Conservation (phyloP, 768 basidiomycete species). For the Atractiella rhizophila region DNA sequence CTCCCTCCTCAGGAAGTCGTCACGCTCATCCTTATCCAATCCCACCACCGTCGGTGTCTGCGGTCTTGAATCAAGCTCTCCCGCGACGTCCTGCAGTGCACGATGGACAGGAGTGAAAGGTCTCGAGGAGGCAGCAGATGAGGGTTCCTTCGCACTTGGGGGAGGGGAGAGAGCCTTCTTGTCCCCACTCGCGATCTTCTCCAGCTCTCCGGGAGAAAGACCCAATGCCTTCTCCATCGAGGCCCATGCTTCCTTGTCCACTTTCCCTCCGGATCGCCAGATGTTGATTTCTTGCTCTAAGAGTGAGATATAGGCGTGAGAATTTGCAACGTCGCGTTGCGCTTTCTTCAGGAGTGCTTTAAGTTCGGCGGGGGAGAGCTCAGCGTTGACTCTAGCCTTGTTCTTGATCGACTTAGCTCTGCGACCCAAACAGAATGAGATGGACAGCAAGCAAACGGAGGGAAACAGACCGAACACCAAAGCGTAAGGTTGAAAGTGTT, state of each 20-base stretch:
- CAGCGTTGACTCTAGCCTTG: conserved; percentile 90
- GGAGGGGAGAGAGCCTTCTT: too few species aligned
- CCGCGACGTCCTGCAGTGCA: conserved; percentile 37
- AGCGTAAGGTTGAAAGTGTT: conserved; percentile 85
- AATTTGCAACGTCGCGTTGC: conserved; percentile 53
- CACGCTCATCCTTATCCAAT: conserved; percentile 84
- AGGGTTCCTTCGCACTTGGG: conserved; percentile 37
- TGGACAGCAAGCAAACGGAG: not conserved
- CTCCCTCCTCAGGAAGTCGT: conserved; percentile 86
- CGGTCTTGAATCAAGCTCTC: conserved; percentile 68
- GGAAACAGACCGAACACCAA: conserved; percentile 75
- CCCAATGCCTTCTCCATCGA: conserved; percentile 35
- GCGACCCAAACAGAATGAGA: too few species aligned
- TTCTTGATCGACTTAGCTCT: conserved; percentile 99
- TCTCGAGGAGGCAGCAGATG: conserved; percentile 39
- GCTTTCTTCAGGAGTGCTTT: conserved; percentile 76
- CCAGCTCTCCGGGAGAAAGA: conserved; percentile 19
- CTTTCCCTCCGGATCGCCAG: conserved; percentile 67
- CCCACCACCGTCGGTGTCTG: conserved; percentile 73
- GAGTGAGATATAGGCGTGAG: conserved; percentile 61
- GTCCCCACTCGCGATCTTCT: conserved; percentile 24
- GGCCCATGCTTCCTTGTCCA: conserved; percentile 64
- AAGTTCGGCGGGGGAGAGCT: conserved; percentile 84
- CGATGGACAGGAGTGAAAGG: conserved; percentile 50
- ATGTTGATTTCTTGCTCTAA: conserved; percentile 71